Evolutionary conservation across 202 grass and related monocot species (phyloP), one percentile per base, ranked within the genome.

Genomic region (Schoenoplectus tabernaemontani): DNA sequence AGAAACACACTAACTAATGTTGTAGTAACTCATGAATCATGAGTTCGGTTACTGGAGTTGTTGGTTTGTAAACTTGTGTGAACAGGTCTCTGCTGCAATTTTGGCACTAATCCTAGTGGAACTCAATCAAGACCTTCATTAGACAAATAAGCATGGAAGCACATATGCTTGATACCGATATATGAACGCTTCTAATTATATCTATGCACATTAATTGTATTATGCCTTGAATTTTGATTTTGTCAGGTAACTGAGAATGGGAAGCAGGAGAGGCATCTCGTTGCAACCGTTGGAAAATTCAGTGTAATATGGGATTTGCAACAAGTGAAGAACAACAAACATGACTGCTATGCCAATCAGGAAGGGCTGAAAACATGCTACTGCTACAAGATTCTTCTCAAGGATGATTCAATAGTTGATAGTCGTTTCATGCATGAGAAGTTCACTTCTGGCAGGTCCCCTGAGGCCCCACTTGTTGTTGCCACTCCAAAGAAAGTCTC

Each of bases 361-460:
- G 83, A 97, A 57, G 95, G 95, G 2, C 86, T 98, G 22, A 98
- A 98, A 79, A 98, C 89, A 12, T 98, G 95, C 78, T 98, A 94
- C 76, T 98, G 91, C 36, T 98, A 98, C 84, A 95, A 94, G 68
- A 89, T 98, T 5, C 87, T 98, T 32, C 87, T 88, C 7, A 95
- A 91, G 60, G 88, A 92, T 4, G 89, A 98, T 77, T 98, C 91
- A 2, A 98, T 98, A 3, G 88, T 95, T 0, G 95, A 98, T 69
- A 98, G 89, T 76, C 81, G 91, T 17, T 95, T 98, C 66, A 98
- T 98, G 91, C 91, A 95, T 1, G 95, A 92, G 37, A 98, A 98
- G 4, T 98, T 98, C 15, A 84, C 87, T 0, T 65, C 60, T 3
- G 34, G 50, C 6, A 62, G 90, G 59, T 92, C 91, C 5, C 95